A percentile compares a stretch with the other conserved stretches of the same genome.
These are phyloP conservation scores for Mycena rebaudengoi DNA, from an alignment of 768 basidiomycete species.

Conservation along the genomic window DNA sequence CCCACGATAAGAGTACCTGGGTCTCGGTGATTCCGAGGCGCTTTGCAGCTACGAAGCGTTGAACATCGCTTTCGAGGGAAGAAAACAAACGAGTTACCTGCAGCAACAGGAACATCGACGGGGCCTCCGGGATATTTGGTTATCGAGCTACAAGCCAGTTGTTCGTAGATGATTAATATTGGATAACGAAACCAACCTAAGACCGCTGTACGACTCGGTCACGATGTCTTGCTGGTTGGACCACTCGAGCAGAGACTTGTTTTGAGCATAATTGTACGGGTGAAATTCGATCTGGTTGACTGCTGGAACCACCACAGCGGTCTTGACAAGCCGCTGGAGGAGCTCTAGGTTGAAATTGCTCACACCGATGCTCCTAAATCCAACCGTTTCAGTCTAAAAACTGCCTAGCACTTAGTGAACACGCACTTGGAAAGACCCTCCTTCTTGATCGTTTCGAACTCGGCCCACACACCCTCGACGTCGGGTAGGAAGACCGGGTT, in stretches of 20 bases:
- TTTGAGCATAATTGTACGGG: conserved; percentile 58
- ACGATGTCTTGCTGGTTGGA: conserved; percentile 52
- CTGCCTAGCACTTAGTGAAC: no score
- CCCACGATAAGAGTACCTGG: conserved; percentile 61
- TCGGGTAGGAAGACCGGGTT: conserved; percentile 37
- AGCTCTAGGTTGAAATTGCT: conserved; percentile 51
- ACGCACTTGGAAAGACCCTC: conserved; percentile 35
- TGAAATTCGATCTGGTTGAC: conserved; percentile 52
- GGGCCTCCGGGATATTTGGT: conserved; percentile 54
- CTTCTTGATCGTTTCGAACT: conserved; percentile 50
- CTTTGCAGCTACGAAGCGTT: no score
- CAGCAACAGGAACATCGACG: conserved; percentile 52
- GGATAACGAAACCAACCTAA: conserved; percentile 42
- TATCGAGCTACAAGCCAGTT: conserved; percentile 41
- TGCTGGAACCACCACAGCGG: conserved; percentile 47
- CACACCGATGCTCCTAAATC: conserved; percentile 69
- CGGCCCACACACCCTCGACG: conserved; percentile 44
- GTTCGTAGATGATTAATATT: neutral
- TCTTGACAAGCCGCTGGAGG: conserved; percentile 52
- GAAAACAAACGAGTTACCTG: no score
- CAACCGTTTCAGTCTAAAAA: no score
- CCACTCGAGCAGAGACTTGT: conserved; percentile 51
- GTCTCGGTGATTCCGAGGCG: conserved; percentile 52
- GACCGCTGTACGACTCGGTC: conserved; percentile 58
- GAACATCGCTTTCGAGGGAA: no score